Percentiles rank a stretch among this genome's conserved stretches.
phyloP scores from a whole-genome alignment of 257 asterid species.

The Scutellaria minor region DNA sequence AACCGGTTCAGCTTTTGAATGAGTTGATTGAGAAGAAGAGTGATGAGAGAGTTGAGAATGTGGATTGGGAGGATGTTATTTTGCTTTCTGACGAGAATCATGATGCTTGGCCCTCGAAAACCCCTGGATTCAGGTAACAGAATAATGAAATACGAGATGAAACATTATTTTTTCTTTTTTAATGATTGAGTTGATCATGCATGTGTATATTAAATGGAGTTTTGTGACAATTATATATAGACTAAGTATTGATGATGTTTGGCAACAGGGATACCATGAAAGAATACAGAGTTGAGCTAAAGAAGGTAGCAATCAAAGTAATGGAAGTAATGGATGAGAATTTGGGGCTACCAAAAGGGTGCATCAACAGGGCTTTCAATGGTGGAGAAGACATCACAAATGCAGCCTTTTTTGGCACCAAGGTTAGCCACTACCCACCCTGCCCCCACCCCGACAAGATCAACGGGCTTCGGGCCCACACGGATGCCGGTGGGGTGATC shows the following conservation, averaged over 20 bases:
- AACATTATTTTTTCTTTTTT: not conserved
- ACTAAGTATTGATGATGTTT: not conserved
- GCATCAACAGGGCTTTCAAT: constrained; percentile 71
- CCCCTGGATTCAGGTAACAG: constrained; percentile 62
- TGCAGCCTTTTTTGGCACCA: constrained; percentile 79
- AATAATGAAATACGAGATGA: not conserved
- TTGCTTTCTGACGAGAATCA: constrained; percentile 67
- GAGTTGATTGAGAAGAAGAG: constrained; percentile 54
- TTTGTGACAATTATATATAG: not conserved
- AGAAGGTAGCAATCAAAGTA: constrained; percentile 58
- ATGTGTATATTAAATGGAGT: too few species aligned
- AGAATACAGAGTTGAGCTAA: constrained; percentile 64
- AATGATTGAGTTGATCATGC: too few species aligned
- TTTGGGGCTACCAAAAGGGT: constrained; percentile 65
- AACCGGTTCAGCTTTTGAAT: constrained; percentile 48
- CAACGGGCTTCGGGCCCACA: constrained; percentile 85
- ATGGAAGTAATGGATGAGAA: constrained; percentile 84
- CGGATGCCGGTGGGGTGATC: constrained; percentile 90
- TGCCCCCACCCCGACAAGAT: constrained; percentile 74
- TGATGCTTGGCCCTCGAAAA: constrained; percentile 65
- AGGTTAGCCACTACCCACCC: constrained; percentile 90
- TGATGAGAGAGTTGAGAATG: constrained; percentile 51
- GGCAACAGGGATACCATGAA: constrained; percentile 72
- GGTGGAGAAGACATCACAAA: constrained; percentile 42
- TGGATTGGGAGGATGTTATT: constrained; percentile 91